Base-by-base conservation (phyloP, 2,329 filamentous ascomycete species). In the Eurotiales sp. region DNA sequence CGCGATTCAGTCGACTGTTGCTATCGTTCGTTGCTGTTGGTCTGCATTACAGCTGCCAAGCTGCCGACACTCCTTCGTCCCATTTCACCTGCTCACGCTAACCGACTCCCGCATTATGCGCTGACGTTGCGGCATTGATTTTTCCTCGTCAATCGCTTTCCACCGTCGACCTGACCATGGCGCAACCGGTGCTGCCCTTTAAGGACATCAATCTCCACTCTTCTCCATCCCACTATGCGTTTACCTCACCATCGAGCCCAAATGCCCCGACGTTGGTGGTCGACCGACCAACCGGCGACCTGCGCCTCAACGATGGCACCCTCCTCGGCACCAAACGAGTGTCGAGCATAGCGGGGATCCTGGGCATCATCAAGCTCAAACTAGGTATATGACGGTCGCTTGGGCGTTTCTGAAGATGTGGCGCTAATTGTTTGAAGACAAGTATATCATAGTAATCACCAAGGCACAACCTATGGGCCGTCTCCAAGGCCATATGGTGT, bases 201-300 rank as follows among this genome's bases (percentile, higher is more conserved):
- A 84, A 92, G 67, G 93, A 99, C 77, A 95, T 97, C 77, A 99
- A 97, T 71, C 84, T 99, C 70, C 90, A 95, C 72, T 88, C 90
- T 59, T 90, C 92, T 47, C 80, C 88, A 62, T 89, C 92, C 63
- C 87, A 93, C 67, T 99, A 99, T 78, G 89, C 90, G 62, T 99
- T 99, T 72, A 91, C 89, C 34, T 99, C 93, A 23, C 93, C 93
- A 23, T 97, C 93, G 0, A 92, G 90, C 3, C 90, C 91, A 55
- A 84, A 91, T 72, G 87, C 91, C 23, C 90, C 89, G 12, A 89
- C 90, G 8, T 79, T 99, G 46, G 84, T 96, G 12, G 82, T 99
- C 58, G 93, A 97, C 65, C 84, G 93, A 49, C 93, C 93, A 8
- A 93, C 90, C 12, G 93, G 93, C 55, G 91, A 97, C 71, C 75